Evolutionary conservation across 768 basidiomycete species (phyloP), one percentile per base, ranked within the genome.

Genomic region (Tylopilus sp.): DNA sequence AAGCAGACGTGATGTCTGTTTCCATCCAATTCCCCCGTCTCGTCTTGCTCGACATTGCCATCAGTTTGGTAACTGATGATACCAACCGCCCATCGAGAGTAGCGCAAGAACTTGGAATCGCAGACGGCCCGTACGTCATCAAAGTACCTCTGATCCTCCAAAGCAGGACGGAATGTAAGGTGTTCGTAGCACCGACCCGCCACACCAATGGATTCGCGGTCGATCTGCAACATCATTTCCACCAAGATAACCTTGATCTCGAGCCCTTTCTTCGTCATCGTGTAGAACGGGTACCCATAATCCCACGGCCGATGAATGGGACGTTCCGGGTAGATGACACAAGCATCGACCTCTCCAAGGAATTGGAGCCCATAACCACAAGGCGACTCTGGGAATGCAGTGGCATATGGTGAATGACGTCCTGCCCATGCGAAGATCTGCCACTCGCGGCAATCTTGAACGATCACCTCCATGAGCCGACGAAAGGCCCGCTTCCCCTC

Each of bases 401-500:
- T 42, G 13, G 54, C 38, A 6, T 55, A 53, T 4, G 54, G 54
- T 5, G 54, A 53, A 28, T 55, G 51, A 13, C 2, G 51, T 2
- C 54, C 51, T 12, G 51, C 45, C 51, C 54, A 55, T 2, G 54
- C 54, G 29, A 55, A 55, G 26, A 46, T 36, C 31, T 55, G 44
- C 51, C 54, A 55, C 41, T 55, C 54, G 5, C 54, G 50, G 37
- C 50, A 55, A 7, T 29, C 44, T n/a, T 53, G 44, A n/a, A 34
- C 36, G 31, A 55, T 41, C 25, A 6, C 43, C 21, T 55, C 50
- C 54, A 55, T 55, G 19, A 55, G 44, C 24, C 44, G 54, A 33
- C 43, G 50, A 45, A 54, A 54, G 11, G 53, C 53, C 11, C 50
- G 50, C 17, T 55, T 55, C 29, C 54, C 54, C 25, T 55, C 50